Evolutionary conservation across 495 filamentous ascomycete genomes (phyloP).

Genomic region (Delitschia confertaspora): DNA sequence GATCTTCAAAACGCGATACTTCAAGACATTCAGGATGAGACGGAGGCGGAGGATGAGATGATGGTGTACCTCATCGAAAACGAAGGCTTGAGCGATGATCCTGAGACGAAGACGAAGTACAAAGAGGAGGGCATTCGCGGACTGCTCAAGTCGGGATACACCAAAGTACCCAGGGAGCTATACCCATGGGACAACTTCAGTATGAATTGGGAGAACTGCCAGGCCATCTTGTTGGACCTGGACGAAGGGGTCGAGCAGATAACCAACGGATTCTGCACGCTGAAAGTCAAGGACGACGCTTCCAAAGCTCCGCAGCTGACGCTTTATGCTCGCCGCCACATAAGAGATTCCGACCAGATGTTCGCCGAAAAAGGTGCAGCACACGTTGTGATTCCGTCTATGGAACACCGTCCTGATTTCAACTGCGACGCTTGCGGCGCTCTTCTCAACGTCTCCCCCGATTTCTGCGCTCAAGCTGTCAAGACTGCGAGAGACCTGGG

Average conservation of each 20-base stretch:
- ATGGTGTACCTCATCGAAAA: background rate
- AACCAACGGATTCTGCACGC: background rate
- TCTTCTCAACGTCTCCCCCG: too few relatives aligned
- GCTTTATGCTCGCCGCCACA: too few relatives aligned
- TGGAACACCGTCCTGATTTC: too few relatives aligned
- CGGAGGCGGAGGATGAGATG: conserved; percentile 1
- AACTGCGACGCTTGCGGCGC: too few relatives aligned
- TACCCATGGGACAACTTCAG: conserved; percentile 24
- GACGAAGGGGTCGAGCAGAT: conserved; percentile 1
- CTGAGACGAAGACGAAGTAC: background rate
- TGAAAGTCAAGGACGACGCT: too few relatives aligned
- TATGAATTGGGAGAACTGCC: conserved; percentile 1
- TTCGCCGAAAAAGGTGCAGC: too few relatives aligned
- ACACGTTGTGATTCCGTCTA: too few relatives aligned
- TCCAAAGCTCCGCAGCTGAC: too few relatives aligned
- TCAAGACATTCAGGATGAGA: conserved; percentile 3
- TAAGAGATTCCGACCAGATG: too few relatives aligned
- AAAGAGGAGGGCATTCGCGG: conserved; percentile 1
- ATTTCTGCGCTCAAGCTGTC: too few relatives aligned
- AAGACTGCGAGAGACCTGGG: too few relatives aligned
- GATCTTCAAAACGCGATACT: conserved; percentile 10
- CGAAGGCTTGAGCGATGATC: conserved; percentile 1
- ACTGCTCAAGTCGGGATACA: conserved; percentile 14
- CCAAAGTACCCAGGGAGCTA: conserved; percentile 17
- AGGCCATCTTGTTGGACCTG: background rate